These are phyloP conservation scores for Diospyros kaki DNA, from an alignment of 148 eudicot genomes.

Conservation along the genomic window DNA sequence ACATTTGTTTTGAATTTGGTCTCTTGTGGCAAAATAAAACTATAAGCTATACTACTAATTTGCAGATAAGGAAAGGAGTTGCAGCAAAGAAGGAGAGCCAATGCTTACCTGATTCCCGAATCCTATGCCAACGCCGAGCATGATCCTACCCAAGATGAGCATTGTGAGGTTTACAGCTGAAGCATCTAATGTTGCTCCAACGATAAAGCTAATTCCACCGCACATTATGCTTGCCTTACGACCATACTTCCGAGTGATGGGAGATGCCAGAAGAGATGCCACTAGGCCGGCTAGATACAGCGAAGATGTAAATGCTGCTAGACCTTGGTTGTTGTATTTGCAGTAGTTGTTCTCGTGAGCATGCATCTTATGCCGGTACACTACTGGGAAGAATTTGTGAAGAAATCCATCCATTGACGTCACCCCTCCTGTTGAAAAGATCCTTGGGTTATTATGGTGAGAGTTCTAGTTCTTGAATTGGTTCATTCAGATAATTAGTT, in stretches of 20 bases:
- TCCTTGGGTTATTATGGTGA: too few relatives aligned
- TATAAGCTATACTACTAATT: too few relatives aligned
- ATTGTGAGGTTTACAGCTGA: conserved; percentile 60
- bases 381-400: conserved; percentile 54
- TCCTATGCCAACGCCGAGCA: conserved; percentile 95
- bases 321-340: conserved; percentile 88
- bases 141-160: conserved; percentile 77
- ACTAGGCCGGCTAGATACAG: conserved; percentile 79
- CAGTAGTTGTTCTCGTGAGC: conserved; percentile 80
- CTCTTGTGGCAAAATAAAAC: too few relatives aligned
- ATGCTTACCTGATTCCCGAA: conserved; percentile 75
- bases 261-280: conserved; percentile 68
- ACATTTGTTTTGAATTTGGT: too few relatives aligned
- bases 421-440: conserved; percentile 56
- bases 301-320: conserved; percentile 83
- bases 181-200: conserved; percentile 75
- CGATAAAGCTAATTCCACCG: conserved; percentile 69
- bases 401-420: conserved; percentile 90
- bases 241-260: conserved; percentile 59
- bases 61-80: too few relatives aligned
- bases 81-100: background rate
- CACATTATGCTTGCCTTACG: conserved; percentile 62
- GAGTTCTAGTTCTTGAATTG: too few relatives aligned
- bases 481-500: background rate
- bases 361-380: conserved; percentile 44